Percentiles rank a stretch among this genome's conserved stretches.
These are phyloP conservation scores for Ceratonia siliqua DNA, from an alignment of 306 rosid species.

Conservation along the genomic window DNA sequence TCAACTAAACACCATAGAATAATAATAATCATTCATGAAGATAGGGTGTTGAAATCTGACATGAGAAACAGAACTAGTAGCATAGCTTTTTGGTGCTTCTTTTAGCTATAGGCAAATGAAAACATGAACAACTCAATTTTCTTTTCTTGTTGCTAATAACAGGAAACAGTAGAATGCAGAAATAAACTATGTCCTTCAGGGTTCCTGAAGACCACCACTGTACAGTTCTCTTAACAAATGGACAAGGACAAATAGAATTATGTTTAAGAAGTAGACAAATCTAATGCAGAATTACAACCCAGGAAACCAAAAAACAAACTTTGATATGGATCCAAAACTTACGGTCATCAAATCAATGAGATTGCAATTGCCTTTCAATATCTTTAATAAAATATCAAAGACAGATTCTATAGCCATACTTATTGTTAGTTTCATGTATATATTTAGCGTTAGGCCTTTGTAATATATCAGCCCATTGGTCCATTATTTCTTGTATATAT, in stretches of 20 bases:
- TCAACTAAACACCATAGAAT: constrained; percentile 16
- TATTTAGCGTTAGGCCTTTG: no score
- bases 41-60: constrained; percentile 4
- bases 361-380: constrained; percentile 7
- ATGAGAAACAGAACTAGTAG: background rate
- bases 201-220: background rate
- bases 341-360: constrained; percentile 10
- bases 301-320: background rate
- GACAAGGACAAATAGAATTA: background rate
- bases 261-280: constrained; percentile 8
- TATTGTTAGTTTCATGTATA: no score
- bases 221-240: background rate
- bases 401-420: background rate
- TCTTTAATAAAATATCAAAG: constrained; percentile 2
- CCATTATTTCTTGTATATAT: no score
- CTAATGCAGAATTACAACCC: background rate
- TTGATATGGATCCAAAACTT: constrained; percentile 11
- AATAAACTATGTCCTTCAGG: background rate
- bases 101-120: background rate
- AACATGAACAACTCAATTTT: background rate
- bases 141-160: background rate
- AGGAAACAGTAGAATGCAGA: background rate
- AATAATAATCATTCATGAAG: constrained; percentile 8
- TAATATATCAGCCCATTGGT: no score
- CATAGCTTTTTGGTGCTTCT: background rate